Evolutionary conservation across 108 stramenopile genomes (phyloP).

Genomic region (Cyclotella distinguenda): DNA sequence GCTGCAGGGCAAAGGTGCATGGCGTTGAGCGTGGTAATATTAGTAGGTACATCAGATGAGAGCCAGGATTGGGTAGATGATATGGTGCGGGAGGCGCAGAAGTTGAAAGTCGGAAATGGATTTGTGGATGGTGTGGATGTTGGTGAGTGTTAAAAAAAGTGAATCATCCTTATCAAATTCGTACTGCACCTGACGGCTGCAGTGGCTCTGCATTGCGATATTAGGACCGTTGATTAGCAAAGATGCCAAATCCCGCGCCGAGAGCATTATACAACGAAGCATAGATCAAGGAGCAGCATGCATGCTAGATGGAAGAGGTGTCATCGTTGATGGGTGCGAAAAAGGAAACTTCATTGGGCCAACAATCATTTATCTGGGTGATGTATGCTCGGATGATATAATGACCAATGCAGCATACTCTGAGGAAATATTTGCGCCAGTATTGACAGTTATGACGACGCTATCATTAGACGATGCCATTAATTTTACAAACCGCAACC

Average conservation of each 20-base stretch:
- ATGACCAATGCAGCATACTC: constrained; percentile 73
- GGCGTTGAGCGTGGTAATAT: constrained; percentile 80
- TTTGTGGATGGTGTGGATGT: constrained; percentile 80
- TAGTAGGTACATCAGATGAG: constrained; percentile 72
- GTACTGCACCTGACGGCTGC: too few relatives aligned
- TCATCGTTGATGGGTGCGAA: constrained; percentile 56
- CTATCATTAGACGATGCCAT: constrained; percentile 92
- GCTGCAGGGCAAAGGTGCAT: constrained; percentile 97
- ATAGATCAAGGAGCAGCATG: constrained; percentile 81
- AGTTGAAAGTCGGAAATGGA: constrained; percentile 84
- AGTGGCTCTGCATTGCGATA: neutral
- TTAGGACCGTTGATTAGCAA: constrained; percentile 84
- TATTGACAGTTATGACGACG: constrained; percentile 68
- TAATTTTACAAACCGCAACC: constrained; percentile 77
- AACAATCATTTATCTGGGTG: constrained; percentile 65
- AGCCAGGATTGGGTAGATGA: constrained; percentile 57
- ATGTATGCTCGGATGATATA: constrained; percentile 52
- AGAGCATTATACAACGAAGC: constrained; percentile 67
- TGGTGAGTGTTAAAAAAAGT: constrained; percentile 23
- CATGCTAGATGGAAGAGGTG: constrained; percentile 85
- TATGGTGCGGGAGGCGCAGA: constrained; percentile 54
- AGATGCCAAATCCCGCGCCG: constrained; percentile 73
- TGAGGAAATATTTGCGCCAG: constrained; percentile 97
- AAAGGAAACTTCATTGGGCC: constrained; percentile 89
- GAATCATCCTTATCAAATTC: too few relatives aligned